These are phyloP conservation scores for Ophiostoma piceae DNA, from an alignment of 2,329 filamentous ascomycete genomes.

Conservation along the genomic window DNA sequence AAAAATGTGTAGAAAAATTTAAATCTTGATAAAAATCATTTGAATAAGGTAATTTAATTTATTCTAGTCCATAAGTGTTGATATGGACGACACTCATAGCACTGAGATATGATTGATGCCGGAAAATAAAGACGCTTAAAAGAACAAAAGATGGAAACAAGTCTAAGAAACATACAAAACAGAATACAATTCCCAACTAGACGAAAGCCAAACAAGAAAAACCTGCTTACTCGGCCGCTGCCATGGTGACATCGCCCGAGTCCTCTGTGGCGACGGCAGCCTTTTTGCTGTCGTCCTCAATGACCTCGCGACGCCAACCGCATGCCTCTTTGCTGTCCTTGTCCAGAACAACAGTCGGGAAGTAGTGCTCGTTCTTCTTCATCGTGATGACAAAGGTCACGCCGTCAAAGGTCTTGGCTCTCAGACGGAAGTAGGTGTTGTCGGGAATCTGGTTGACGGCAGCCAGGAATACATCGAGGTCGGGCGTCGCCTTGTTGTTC, in stretches of 20 bases:
- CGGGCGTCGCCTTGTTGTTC: slow-evolving; percentile 78
- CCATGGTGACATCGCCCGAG: slow-evolving; percentile 32
- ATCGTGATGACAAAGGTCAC: slow-evolving; percentile 99
- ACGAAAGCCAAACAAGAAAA: neutral
- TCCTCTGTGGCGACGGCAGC: slow-evolving; percentile 48
- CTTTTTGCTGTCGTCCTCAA: slow-evolving; percentile 51
- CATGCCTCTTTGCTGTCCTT: slow-evolving; percentile 55
- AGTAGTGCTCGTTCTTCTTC: slow-evolving; percentile 99
- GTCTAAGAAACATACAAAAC: neutral
- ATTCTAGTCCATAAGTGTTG: no score
- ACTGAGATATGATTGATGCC: neutral
- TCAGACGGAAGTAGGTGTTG: slow-evolving; percentile 95
- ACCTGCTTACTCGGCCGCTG: neutral
- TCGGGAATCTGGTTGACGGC: slow-evolving; percentile 85
- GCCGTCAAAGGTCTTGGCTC: slow-evolving; percentile 97
- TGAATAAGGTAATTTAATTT: no score
- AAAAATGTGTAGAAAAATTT: no score
- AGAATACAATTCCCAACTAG: neutral
- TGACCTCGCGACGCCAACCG: slow-evolving; percentile 60
- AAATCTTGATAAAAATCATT: no score
- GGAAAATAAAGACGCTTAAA: neutral
- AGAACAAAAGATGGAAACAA: neutral
- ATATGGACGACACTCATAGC: no score
- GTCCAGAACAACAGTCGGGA: slow-evolving; percentile 65
- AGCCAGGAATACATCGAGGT: slow-evolving; percentile 72